Base-by-base conservation (phyloP, 2,329 filamentous ascomycete species). In the Elsinoe batatas region DNA sequence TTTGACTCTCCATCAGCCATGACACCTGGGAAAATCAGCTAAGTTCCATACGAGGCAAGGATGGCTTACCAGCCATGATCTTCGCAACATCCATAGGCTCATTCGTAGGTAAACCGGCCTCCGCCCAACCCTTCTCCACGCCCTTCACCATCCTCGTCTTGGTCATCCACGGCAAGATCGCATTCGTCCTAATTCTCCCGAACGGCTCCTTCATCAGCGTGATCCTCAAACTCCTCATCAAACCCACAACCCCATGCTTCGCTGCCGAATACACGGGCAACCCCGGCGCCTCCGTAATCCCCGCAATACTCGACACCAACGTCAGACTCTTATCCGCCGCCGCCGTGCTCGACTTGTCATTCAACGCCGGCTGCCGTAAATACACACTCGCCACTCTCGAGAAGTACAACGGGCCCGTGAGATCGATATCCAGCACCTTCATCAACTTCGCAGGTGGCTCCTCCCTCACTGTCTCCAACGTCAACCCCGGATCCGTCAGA, bases 191-290 rank as follows among this genome's bases (percentile, higher is more conserved):
- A 22, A 76, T 67, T 3, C 59, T 38, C 10, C 59, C 42, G 1
- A 63, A 61, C 20, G 54, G 55, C 10, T 59, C 42, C 22, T 69
- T 67, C 35, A 69, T 68, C 38, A 70, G 64, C 32, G 66, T 73
- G 53, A 61, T 62, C 35, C 73, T 67, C 26, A 79, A 63, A 15
- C 72, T 69, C 18, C 76, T 68, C 70, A 78, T 74, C 5, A 78
- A 64, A 0, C 76, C 76, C 26, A 76, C 67, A 0, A 79, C 70
- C n/a, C 73, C 76, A 58, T 79, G 76, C 60, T 79, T 78, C 5
- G 71, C 67, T 0, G 75, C 66, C 3, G 71, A 70, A 59, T 79
- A 78, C 20, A 76, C 67, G 50, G 73, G 72, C 1, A 78, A 62
- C 0, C 74, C 74, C 0, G 76, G 74, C 3, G 72, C 70, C 36